Base-by-base conservation (phyloP, 108 stramenopile genomes). In the Skeletonema costatum region DNA sequence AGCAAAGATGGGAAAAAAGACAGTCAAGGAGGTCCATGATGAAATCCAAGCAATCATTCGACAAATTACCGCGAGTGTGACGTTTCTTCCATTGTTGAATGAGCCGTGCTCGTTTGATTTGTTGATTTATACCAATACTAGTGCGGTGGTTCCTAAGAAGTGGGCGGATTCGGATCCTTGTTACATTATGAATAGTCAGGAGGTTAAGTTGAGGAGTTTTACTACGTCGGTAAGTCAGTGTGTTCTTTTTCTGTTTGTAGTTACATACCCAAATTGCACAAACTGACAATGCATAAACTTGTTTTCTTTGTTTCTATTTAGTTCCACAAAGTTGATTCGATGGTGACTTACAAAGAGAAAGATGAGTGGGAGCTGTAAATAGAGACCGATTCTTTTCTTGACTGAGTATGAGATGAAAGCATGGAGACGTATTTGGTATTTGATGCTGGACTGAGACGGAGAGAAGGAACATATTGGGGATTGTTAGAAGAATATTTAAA, bases 1-100 rank as follows among this genome's bases (percentile, higher is more conserved):
- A 33, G 21, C 70, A 21, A 80, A 86, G 70, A 83, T 42, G 61
- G 66, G 62, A 9, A 35, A 70, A 16, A 99, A 98, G 84, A 74
- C 92, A 0, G 68, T 91, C 25, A 98, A 98, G 93, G 98, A 97
- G 70, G 96, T 99, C 75, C 93, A 93, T 68, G 83, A 87, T 62
- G 97, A 99, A 80, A 99, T 99, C 68, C 96, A 97, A 84, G 93
- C 97, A 39, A 97, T 99, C 68, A 98, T 99, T 85, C 95, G 99
- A 56, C 99, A 99, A 87, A 97, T 99, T 70, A 99, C 99, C 12
- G 96, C 97, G 33, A 91, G 90, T 75, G 93, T 86, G 61, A 98
- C 99, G 5, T 99, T 99, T 82, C 80, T 99, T 44, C 99, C 99
- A 30, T 84, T 99, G 12, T 84, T 99, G 62, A 89, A 94, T 48